phyloP scores from a whole-genome alignment of 306 rosid species.

The Cucumis hystrix region DNA sequence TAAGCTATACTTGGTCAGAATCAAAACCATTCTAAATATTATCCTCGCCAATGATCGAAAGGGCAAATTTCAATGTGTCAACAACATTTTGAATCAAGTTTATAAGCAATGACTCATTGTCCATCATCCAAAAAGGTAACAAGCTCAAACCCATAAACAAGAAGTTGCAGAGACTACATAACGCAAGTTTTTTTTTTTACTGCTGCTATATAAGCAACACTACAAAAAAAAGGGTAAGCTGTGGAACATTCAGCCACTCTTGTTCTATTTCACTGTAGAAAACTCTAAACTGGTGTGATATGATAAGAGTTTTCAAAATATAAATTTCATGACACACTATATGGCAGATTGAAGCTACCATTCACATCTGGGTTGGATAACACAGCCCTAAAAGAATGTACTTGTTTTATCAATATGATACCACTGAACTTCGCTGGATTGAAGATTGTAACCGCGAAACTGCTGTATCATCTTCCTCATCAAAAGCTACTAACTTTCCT shows the following conservation, averaged over 20 bases:
- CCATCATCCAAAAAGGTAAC: neutral
- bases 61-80: neutral
- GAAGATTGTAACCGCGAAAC: constrained; percentile 42
- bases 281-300: neutral
- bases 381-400: neutral
- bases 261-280: neutral
- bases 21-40: neutral
- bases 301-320: neutral
- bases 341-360: neutral
- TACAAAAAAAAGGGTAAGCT: neutral
- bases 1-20: neutral
- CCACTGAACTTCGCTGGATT: constrained; percentile 37
- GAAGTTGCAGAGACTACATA: neutral
- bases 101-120: neutral
- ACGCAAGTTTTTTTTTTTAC: neutral
- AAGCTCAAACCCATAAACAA: constrained; percentile 1
- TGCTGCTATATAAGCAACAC: neutral
- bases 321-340: neutral
- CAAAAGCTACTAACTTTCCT: constrained; percentile 43
- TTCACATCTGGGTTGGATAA: neutral
- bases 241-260: neutral
- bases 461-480: constrained; percentile 61
- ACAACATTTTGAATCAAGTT: neutral
- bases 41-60: neutral
- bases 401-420: constrained; percentile 28